phyloP scores from a whole-genome alignment of 1,139 yeast species.

The Yamadazyma epiphylla region DNA sequence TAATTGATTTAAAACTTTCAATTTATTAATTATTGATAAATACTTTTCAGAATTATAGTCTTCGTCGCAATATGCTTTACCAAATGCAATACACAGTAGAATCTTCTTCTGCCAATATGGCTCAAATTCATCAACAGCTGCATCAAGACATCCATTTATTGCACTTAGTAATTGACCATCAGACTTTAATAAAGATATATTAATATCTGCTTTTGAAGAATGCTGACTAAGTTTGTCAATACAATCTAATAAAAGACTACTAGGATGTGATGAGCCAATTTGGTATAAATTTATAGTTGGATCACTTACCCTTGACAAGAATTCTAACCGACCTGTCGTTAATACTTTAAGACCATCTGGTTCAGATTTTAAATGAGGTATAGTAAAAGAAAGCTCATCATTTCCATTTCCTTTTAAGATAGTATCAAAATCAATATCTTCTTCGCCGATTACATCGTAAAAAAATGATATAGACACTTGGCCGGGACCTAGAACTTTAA shows the following conservation, averaged over 20 bases:
- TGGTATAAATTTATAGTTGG: slow-evolving; percentile 62
- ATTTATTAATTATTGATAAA: slow-evolving; percentile 52
- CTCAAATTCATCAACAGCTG: slow-evolving; percentile 76
- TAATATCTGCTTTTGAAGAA: slow-evolving; percentile 83
- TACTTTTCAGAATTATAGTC: slow-evolving; percentile 55
- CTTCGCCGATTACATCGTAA: slow-evolving; percentile 34
- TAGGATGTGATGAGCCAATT: slow-evolving; percentile 80
- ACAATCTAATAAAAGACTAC: slow-evolving; percentile 81
- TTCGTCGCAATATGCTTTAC: slow-evolving; percentile 59
- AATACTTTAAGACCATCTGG: slow-evolving; percentile 70
- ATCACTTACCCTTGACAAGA: slow-evolving; percentile 61
- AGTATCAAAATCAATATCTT: slow-evolving; percentile 30
- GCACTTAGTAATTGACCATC: slow-evolving; percentile 55
- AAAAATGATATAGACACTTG: slow-evolving; percentile 53
- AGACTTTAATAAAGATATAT: slow-evolving; percentile 54
- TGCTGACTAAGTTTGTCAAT: slow-evolving; percentile 66
- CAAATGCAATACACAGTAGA: slow-evolving; percentile 80
- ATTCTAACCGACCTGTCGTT: slow-evolving; percentile 56
- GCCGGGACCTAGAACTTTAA: slow-evolving; percentile 70
- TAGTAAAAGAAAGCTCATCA: slow-evolving; percentile 27
- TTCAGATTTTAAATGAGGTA: slow-evolving; percentile 47
- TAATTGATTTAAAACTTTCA: slow-evolving; percentile 69
- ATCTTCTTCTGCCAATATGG: slow-evolving; percentile 76
- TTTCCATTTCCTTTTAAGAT: slow-evolving; percentile 19
- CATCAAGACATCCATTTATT: slow-evolving; percentile 66